Base-by-base conservation (phyloP, 306 rosid species). In the Lathyrus tuberosus region DNA sequence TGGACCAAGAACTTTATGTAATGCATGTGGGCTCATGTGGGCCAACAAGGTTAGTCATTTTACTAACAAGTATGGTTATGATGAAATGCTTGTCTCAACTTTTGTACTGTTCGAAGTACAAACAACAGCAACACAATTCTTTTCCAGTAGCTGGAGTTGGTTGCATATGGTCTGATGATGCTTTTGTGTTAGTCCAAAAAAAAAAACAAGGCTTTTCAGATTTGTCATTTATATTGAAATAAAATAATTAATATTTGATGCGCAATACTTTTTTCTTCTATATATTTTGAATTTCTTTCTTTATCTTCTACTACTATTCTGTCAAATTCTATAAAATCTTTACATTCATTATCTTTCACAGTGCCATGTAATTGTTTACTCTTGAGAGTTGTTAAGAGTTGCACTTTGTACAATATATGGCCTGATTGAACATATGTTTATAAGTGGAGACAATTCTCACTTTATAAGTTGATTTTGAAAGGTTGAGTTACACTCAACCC, bases 11-110 rank as follows among this genome's bases (percentile, higher is more conserved):
- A 94, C 98, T 57, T 79, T 90, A 65, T 93, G 98, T 65, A 93
- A 93, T 80, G 98, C 98, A 5, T 94, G 98, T 5, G 98, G 97
- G 79, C 91, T 94, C 76, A 94, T 90, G 98, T 94, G 98, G 98
- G 98, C 97, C 26, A 94, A 90, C 79, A 90, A 94, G 96, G 98
- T 93, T 73, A 64, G 76, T 84, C 70, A 65, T 62, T 71, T 61
- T 53, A 66, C 52, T 61, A 18, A 10, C 37, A 61, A 14, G 75
- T 73, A 72, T 16, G 52, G 31, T 67, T 67, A 37, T 15, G 72
- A 48, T 69, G 65, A 64, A 65, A 47, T 63, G 46, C 12, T 70
- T 57, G 46, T 46, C 41, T 65, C 60, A 40, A 42, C 8, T 17
- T 12, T 41, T 65, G 5, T 31, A 16, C 31, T 57, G 30, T 49